Percentiles rank a stretch among this genome's conserved stretches.
Conservation (phyloP, 2,329 filamentous ascomycete genomes). For the Nemania sp. region DNA sequence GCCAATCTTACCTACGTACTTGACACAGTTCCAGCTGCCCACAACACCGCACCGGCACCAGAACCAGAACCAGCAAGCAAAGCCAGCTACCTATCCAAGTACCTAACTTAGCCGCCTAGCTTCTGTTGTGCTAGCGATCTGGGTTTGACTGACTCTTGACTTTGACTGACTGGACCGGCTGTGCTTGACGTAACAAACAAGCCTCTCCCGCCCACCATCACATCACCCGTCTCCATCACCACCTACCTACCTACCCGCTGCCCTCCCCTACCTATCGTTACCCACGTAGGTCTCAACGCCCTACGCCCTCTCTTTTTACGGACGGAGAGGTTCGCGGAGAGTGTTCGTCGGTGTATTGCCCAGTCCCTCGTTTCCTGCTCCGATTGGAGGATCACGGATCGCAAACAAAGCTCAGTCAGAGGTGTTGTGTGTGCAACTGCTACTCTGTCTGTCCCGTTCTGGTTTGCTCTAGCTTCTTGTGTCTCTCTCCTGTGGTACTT, state of each 20-base stretch:
- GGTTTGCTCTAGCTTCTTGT: slow-evolving; percentile 14
- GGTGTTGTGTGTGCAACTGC: slow-evolving; percentile 2
- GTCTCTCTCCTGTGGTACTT: slow-evolving; percentile 24
- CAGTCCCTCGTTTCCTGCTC: slow-evolving; percentile 11
- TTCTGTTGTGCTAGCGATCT: no score
- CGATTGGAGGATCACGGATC: slow-evolving; percentile 18
- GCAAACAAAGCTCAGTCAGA: slow-evolving; percentile 12
- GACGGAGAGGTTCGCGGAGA: background rate
- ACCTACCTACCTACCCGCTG: background rate
- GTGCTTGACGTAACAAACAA: background rate
- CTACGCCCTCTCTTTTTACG: background rate
- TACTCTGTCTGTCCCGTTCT: background rate
- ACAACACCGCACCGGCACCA: background rate
- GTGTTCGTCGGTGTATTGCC: slow-evolving; percentile 8
- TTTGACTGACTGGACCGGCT: background rate
- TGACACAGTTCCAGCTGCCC: background rate
- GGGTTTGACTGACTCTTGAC: background rate
- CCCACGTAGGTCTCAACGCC: slow-evolving; percentile 17
- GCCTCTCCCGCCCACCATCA: slow-evolving; percentile 2
- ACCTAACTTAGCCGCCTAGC: background rate
- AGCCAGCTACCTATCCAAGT: background rate
- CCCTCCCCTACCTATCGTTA: slow-evolving; percentile 9
- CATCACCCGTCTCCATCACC: slow-evolving; percentile 2
- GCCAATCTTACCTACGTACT: background rate
- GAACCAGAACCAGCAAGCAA: background rate